These are phyloP conservation scores for Colletotrichum tropicicola DNA, from an alignment of 2,329 filamentous ascomycete genomes.

Conservation along the genomic window DNA sequence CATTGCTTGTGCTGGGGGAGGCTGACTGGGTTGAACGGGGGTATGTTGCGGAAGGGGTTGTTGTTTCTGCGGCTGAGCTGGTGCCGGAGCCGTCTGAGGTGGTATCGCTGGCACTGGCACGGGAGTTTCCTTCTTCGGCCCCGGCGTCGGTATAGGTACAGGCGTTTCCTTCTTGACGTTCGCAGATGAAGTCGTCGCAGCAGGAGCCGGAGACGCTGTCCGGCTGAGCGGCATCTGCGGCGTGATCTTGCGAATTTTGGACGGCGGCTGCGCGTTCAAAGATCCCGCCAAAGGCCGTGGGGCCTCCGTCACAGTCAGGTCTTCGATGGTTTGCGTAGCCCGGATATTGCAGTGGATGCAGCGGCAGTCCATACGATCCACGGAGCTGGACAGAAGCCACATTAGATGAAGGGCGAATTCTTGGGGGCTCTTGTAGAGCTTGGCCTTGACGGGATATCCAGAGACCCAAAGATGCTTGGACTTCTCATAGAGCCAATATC, in stretches of 20 bases:
- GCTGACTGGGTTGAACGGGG: not conserved
- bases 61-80: not conserved
- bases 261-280: slow-evolving; percentile 30
- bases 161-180: slow-evolving; percentile 21
- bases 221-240: slow-evolving; percentile 8
- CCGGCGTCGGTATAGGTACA: slow-evolving; percentile 12
- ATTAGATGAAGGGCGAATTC: slow-evolving; percentile 62
- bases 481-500: slow-evolving; percentile 58
- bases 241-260: slow-evolving; percentile 28
- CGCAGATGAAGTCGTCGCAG: not conserved
- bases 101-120: slow-evolving; percentile 10
- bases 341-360: slow-evolving; percentile 57
- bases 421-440: slow-evolving; percentile 60
- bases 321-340: slow-evolving; percentile 25
- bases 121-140: slow-evolving; percentile 18
- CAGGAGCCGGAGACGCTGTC: slow-evolving; percentile 14
- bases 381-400: slow-evolving; percentile 59
- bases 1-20: not conserved
- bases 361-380: slow-evolving; percentile 58
- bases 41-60: not conserved
- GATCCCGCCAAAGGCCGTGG: not conserved
- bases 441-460: slow-evolving; percentile 57
- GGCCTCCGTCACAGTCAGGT: slow-evolving; percentile 14
- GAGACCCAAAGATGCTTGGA: slow-evolving; percentile 60
- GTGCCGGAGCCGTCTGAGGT: not conserved